These are phyloP conservation scores for Cylindrodendrum hubeiense DNA, from an alignment of 2,329 filamentous ascomycete genomes.

Conservation along the genomic window DNA sequence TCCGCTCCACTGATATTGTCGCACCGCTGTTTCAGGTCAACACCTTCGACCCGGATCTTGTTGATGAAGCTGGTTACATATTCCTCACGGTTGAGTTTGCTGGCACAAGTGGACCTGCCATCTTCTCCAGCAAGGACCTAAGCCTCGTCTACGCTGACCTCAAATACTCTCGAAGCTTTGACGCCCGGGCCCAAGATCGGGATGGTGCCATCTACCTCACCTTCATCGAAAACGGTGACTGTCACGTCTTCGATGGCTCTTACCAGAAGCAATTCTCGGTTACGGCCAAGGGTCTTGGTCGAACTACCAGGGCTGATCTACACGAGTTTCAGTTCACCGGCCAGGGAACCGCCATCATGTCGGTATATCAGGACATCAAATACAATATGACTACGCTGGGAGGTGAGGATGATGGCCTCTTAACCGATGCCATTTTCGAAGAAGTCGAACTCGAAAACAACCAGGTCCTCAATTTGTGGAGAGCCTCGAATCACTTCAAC, in stretches of 20 bases:
- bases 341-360: conserved; percentile 36
- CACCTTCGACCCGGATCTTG: conserved; percentile 29
- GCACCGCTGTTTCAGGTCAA: conserved; percentile 40
- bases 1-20: conserved; percentile 33
- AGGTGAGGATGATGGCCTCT: conserved; percentile 35
- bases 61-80: conserved; percentile 36
- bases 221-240: conserved; percentile 37
- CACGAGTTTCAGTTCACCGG: conserved; percentile 40
- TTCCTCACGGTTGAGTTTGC: conserved; percentile 34
- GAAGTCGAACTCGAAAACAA: conserved; percentile 39
- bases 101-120: conserved; percentile 35
- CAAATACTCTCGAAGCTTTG: conserved; percentile 33
- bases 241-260: conserved; percentile 36
- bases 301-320: conserved; percentile 30
- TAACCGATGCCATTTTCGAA: conserved; percentile 40
- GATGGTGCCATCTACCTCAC: conserved; percentile 35
- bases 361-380: conserved; percentile 40
- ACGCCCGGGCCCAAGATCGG: conserved; percentile 35
- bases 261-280: conserved; percentile 39
- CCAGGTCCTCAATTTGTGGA: conserved; percentile 40
- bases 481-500: conserved; percentile 38
- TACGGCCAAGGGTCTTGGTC: conserved; percentile 28
- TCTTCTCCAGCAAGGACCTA: conserved; percentile 40
- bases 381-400: conserved; percentile 37
- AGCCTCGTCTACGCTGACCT: conserved; percentile 40